phyloP scores from a whole-genome alignment of 2,329 filamentous ascomycete genomes.

The Fusarium miscanthi region DNA sequence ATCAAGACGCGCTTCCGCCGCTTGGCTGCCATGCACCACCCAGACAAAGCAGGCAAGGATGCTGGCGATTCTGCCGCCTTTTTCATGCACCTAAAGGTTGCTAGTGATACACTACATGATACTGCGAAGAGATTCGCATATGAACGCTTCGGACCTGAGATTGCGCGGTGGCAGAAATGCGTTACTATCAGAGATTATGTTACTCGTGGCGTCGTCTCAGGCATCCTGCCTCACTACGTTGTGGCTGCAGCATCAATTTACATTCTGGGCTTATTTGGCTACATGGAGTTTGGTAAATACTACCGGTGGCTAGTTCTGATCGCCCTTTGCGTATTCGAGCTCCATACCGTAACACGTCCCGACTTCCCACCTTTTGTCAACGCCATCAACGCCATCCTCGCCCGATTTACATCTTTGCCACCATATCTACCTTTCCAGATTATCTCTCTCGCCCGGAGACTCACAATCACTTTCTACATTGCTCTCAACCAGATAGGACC shows the following conservation, averaged over 20 bases:
- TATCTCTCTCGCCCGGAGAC: conserved; percentile 78
- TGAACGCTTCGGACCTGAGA: conserved; percentile 83
- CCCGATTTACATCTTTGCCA: conserved; percentile 57
- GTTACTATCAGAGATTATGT: conserved; percentile 79
- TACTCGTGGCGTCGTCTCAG: conserved; percentile 69
- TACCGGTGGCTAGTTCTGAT: conserved; percentile 71
- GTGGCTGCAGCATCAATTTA: conserved; percentile 68
- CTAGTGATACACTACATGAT: conserved; percentile 84
- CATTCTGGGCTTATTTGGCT: conserved; percentile 71
- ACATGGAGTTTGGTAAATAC: conserved; percentile 74
- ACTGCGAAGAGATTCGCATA: conserved; percentile 85
- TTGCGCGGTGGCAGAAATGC: conserved; percentile 74
- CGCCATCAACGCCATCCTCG: conserved; percentile 58
- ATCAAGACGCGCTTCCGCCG: conserved; percentile 89
- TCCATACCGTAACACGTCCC: conserved; percentile 66
- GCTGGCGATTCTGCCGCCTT: conserved; percentile 53
- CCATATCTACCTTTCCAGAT: conserved; percentile 88
- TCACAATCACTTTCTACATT: conserved; percentile 83
- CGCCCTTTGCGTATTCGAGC: conserved; percentile 66
- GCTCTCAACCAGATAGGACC: conserved; percentile 85
- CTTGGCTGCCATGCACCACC: conserved; percentile 78
- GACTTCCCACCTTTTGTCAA: conserved; percentile 59
- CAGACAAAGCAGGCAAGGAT: conserved; percentile 76
- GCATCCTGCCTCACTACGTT: conserved; percentile 70
- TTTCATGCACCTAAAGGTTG: conserved; percentile 86